Base-by-base conservation (phyloP, 1,139 yeast genomes). In the Debaryomyces udenii region DNA sequence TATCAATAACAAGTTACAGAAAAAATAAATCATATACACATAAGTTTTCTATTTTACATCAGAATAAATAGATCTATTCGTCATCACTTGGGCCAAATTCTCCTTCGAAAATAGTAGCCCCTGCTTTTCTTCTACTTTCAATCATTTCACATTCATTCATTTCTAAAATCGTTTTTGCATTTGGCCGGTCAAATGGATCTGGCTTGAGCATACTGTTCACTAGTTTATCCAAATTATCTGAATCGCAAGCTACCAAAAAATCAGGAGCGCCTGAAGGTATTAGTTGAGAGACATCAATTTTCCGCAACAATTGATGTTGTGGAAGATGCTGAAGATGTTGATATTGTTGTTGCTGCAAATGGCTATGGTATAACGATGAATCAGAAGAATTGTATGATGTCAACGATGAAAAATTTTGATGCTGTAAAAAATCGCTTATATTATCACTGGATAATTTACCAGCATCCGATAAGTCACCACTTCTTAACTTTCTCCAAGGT, bases 391-490 rank as follows among this genome's bases (percentile, higher is more conserved):
- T 64, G 53, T 65, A 66, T 3, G 71, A 63, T 4, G 73, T 66
- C 34, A 65, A 49, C 11, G 70, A 64, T 13, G 70, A 62, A 43
- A 66, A 66, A 46, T 66, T 65, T 40, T 67, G 65, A 51, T 70
- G 70, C 41, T 65, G 68, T 46, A 73, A 60, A 46, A 70, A 72
- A 49, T 72, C 77, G 48, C 75, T 68, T 35, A 74, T 66, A 46
- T 73, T 73, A 50, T 73, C 79, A 52, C 74, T 67, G 43, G 94
- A 85, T 45, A 93, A 70, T 51, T 83, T 79, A 0, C 99, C 99
- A 0, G 98, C 98, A 63, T 93, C 99, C 23, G 95, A 84, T 47
- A 94, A 70, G 61, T 93, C 99, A 1, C 99, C 99, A 36, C 96
- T 87, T 49, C 99, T 76, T 48, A 93, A 69, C 61, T 91, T 91